A percentile compares a stretch with the other conserved stretches of the same genome.
Evolutionary conservation across 208 protist genomes (phyloP).

Genomic region (Tritrichomonas foetus): DNA sequence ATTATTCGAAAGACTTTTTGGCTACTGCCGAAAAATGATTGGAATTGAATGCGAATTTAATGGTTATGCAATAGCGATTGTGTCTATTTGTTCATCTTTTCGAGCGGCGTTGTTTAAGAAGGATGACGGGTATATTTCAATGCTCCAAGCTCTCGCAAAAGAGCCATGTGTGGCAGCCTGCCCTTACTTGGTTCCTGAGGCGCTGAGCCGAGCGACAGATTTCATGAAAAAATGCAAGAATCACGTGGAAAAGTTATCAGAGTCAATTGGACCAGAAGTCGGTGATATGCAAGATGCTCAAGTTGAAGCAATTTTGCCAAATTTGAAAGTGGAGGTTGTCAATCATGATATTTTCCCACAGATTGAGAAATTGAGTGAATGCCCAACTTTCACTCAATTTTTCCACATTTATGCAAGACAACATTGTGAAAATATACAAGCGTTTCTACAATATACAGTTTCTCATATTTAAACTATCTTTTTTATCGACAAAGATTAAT

Average conservation of each 20-base stretch:
- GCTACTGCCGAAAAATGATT: neutral
- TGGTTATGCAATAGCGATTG: neutral
- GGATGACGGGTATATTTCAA: conserved; percentile 7
- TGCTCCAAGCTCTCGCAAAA: neutral
- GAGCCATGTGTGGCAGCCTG: neutral
- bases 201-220: neutral
- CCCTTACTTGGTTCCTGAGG: neutral
- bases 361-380: neutral
- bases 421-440: conserved; percentile 31
- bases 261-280: neutral
- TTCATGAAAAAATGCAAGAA: neutral
- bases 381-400: neutral
- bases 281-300: neutral
- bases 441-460: neutral
- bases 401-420: neutral
- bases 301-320: too few species aligned
- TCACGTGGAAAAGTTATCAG: neutral
- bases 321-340: neutral
- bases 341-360: neutral
- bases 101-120: neutral
- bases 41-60: neutral
- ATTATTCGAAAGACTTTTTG: neutral
- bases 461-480: neutral
- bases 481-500: neutral
- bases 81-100: neutral